Base-by-base conservation (phyloP, 495 filamentous ascomycete genomes). In the Penicillium canescens region DNA sequence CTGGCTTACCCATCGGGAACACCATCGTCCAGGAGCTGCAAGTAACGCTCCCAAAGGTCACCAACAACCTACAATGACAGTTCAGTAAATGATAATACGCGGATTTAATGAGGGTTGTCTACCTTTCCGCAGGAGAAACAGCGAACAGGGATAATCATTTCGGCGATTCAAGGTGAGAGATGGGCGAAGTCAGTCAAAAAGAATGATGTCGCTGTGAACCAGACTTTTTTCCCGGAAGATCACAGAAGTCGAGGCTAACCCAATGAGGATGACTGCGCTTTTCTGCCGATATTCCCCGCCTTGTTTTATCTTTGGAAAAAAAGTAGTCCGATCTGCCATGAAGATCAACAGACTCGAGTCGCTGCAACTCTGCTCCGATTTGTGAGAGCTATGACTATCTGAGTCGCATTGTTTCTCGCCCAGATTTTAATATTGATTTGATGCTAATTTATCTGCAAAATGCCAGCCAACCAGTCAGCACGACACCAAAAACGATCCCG, bases 111-210 rank as follows among this genome's bases (percentile, higher is more conserved):
- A 42, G 34, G 23, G 16, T 18, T n/a, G 43, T 70, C 23, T 70
- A 96, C 94, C 88, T 98, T 98, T 66, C 94, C 94, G 69, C 94
- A 98, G 46, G 94, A 97, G 77, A 98, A 98, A 76, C 94, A 98
- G 55, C 94, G 89, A 56, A 98, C 87, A 1, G 94, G 94, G 62
- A 98, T 97, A 71, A 98, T 98, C 94, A 98, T 98, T 43, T 71
- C 83, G 75, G 37, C 18, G 21, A 26, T 42, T 37, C 13, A 36
- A 42, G 4, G 58, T 21, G 61, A 67, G 41, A 42, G 57, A 33
- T 43, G 50, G 35, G 66, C 54, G 50, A 36, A 20, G 36, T 46
- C 55, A 54, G 50, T 54, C 50, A 59, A 54, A 48, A 16, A 52
- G 8, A 51, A 54, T 49, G 18, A 48, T 44, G 38, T 47, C 52